A percentile compares a stretch with the other conserved stretches of the same genome.
Conservation (phyloP, 208 protist species). For the Crithidia bombi region DNA sequence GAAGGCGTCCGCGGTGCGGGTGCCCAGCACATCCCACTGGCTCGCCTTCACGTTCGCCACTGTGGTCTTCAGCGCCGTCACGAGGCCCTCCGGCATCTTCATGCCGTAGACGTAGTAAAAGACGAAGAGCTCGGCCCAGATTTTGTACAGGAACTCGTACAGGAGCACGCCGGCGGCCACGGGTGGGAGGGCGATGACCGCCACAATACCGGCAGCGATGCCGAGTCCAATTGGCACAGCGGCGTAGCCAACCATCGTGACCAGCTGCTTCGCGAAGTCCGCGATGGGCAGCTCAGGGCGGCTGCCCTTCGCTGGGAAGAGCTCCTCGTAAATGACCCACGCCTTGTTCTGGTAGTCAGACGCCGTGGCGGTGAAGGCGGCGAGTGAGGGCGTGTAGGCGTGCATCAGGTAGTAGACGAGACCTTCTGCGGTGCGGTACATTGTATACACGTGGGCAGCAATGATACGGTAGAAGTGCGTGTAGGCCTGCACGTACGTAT, state of each 20-base stretch:
- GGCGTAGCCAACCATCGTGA: slow-evolving; percentile 31
- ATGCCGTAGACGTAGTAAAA: slow-evolving; percentile 64
- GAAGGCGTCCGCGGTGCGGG: slow-evolving; percentile 27
- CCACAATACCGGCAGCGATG: slow-evolving; percentile 29
- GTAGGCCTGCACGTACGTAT: slow-evolving; percentile 27
- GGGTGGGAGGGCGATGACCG: slow-evolving; percentile 42
- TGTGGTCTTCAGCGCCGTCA: slow-evolving; percentile 29
- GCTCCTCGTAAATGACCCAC: slow-evolving; percentile 25
- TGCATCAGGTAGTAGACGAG: slow-evolving; percentile 34
- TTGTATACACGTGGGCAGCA: slow-evolving; percentile 22
- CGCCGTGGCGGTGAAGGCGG: slow-evolving; percentile 1
- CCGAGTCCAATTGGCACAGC: slow-evolving; percentile 41
- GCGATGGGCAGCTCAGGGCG: slow-evolving; percentile 14
- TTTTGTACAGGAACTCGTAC: slow-evolving; percentile 54
- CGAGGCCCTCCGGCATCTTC: slow-evolving; percentile 33
- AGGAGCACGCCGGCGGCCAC: slow-evolving; percentile 41
- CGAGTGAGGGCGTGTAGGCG: slow-evolving; percentile 27
- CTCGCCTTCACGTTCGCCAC: slow-evolving; percentile 25
- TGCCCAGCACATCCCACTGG: slow-evolving; percentile 40
- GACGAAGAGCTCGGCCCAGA: slow-evolving; percentile 72
- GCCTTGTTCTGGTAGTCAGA: slow-evolving; percentile 29
- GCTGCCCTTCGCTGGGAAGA: slow-evolving; percentile 13
- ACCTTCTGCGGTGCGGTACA: slow-evolving; percentile 35
- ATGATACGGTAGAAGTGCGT: slow-evolving; percentile 32
- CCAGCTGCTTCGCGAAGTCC: slow-evolving; percentile 24